Evolutionary conservation across 2,329 filamentous ascomycete species (phyloP).

Genomic region (Aspergillus sp.): DNA sequence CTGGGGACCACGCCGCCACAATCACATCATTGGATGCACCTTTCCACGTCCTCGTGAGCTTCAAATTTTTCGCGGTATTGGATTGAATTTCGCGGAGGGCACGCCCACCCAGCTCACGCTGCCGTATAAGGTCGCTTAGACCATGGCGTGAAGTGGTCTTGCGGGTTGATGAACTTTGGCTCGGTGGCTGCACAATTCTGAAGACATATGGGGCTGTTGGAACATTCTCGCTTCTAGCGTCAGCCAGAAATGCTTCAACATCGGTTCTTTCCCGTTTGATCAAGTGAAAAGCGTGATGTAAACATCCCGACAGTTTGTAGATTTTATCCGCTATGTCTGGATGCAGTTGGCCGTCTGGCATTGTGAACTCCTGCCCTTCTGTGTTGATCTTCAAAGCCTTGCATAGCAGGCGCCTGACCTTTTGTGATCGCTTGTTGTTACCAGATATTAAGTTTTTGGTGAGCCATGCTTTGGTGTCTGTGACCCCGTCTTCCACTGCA

Average conservation of each 20-base stretch:
- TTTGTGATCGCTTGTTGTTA: not conserved
- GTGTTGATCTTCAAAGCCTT: not conserved
- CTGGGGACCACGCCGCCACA: constrained; percentile 54
- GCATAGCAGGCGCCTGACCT: not conserved
- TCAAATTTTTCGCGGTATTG: constrained; percentile 39
- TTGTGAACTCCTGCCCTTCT: not conserved
- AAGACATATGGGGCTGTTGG: constrained; percentile 16
- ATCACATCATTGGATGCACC: constrained; percentile 59
- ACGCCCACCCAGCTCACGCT: constrained; percentile 28
- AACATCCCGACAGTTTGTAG: constrained; percentile 3
- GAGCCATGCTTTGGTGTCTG: not conserved
- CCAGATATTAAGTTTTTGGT: not conserved
- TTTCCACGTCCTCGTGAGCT: constrained; percentile 49
- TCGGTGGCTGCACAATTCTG: not conserved
- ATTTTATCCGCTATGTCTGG: constrained; percentile 1
- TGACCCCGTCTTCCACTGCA: constrained; percentile 6
- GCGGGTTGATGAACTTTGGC: not conserved
- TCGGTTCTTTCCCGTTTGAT: constrained; percentile 15
- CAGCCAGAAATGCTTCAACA: constrained; percentile 20
- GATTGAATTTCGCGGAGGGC: constrained; percentile 13
- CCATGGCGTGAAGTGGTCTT: not conserved
- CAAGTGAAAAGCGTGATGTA: constrained; percentile 13
- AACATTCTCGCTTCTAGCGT: constrained; percentile 18
- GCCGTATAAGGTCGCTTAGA: constrained; percentile 22
- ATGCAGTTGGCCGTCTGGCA: not conserved